phyloP scores from a whole-genome alignment of 78 protist genomes.

The Dictyostelium intermedium region DNA sequence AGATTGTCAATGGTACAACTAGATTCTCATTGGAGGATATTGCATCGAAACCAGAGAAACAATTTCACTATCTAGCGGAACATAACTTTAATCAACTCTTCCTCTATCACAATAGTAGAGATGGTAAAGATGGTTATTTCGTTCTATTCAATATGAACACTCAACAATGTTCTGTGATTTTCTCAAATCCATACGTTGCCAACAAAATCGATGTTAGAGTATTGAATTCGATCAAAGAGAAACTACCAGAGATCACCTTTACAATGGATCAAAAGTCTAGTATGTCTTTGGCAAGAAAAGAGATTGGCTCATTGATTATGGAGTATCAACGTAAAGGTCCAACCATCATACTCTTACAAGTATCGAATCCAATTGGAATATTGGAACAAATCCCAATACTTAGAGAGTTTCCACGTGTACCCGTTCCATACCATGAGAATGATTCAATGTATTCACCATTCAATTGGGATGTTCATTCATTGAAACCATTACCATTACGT shows the following conservation, averaged over 20 bases:
- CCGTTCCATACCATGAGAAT: constrained; percentile 14
- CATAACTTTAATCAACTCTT: constrained; percentile 38
- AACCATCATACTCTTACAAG: constrained; percentile 27
- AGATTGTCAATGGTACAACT: neutral
- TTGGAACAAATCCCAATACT: neutral
- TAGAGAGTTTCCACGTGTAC: constrained; percentile 25
- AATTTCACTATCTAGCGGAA: neutral
- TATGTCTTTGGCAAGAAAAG: neutral
- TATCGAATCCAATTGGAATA: neutral
- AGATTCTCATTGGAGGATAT: constrained; percentile 51
- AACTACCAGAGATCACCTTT: constrained; percentile 2
- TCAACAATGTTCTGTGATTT: constrained; percentile 1
- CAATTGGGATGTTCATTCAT: constrained; percentile 68
- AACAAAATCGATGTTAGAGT: neutral
- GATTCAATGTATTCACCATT: constrained; percentile 54
- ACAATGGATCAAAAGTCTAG: neutral
- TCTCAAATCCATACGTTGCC: constrained; percentile 29
- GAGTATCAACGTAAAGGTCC: constrained; percentile 44
- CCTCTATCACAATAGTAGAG: constrained; percentile 56
- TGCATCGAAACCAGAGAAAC: neutral
- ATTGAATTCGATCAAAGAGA: constrained; percentile 3
- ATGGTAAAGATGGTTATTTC: constrained; percentile 70
- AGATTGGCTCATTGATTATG: neutral
- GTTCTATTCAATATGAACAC: constrained; percentile 33
- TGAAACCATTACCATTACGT: constrained; percentile 27